A percentile compares a stretch with the other conserved stretches of the same genome.
phyloP scores from a whole-genome alignment of 306 rosid genomes.

The Ormosia semicastrata region DNA sequence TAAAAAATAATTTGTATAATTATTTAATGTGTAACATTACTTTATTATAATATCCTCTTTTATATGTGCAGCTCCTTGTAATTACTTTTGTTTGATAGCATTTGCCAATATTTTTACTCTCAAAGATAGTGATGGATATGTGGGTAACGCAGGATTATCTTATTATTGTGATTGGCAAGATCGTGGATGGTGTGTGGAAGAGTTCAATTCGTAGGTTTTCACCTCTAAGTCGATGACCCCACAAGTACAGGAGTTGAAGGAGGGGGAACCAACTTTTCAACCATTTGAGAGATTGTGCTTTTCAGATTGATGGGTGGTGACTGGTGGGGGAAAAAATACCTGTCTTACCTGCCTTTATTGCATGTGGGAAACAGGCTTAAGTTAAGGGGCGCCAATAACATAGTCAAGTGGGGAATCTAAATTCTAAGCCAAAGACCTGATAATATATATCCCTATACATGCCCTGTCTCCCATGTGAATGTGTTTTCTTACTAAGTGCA shows the following conservation, averaged over 20 bases:
- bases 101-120: neutral
- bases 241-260: constrained; percentile 26
- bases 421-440: neutral
- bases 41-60: neutral
- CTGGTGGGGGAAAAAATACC: neutral
- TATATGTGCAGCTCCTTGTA: neutral
- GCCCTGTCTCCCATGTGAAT: constrained; percentile 23
- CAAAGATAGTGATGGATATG: neutral
- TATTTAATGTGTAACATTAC: neutral
- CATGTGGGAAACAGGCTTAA: constrained; percentile 32
- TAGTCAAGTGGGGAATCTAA: constrained; percentile 26
- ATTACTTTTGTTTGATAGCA: neutral
- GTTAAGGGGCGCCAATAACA: constrained; percentile 18
- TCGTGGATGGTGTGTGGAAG: constrained; percentile 7
- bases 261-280: constrained; percentile 37
- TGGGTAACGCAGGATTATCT: neutral
- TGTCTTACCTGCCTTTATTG: constrained; percentile 19
- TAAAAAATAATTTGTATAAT: neutral
- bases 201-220: constrained; percentile 39
- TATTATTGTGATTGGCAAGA: neutral
- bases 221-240: constrained; percentile 25
- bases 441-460: neutral
- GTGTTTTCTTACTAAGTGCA: constrained; percentile 27
- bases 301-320: constrained; percentile 28
- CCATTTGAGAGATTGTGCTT: constrained; percentile 42